A percentile compares a stretch with the other conserved stretches of the same genome.
Conservation (phyloP, 2,329 filamentous ascomycete species). For the Zasmidium cellare region DNA sequence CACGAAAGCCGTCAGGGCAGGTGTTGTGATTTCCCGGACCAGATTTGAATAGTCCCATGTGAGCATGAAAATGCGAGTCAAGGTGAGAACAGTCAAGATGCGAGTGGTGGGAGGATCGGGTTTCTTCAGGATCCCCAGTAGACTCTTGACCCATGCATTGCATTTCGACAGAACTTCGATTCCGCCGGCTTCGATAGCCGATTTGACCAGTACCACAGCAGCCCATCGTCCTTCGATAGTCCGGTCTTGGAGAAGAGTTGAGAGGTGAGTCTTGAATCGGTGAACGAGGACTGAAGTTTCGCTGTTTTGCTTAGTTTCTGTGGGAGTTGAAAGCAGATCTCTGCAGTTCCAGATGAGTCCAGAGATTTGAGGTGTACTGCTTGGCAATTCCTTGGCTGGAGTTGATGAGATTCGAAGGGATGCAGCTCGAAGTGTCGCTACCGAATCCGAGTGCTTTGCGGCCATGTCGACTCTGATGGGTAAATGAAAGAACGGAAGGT, state of each 20-base stretch:
- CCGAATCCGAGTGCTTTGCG: slow-evolving; percentile 36
- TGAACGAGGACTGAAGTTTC: slow-evolving; percentile 73
- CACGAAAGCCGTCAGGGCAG: slow-evolving; percentile 73
- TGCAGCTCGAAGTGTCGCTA: slow-evolving; percentile 55
- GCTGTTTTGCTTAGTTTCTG: slow-evolving; percentile 58
- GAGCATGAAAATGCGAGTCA: slow-evolving; percentile 81
- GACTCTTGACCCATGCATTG: slow-evolving; percentile 73
- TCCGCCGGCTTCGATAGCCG: slow-evolving; percentile 76
- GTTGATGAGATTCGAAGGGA: slow-evolving; percentile 71
- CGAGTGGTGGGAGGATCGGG: slow-evolving; percentile 74
- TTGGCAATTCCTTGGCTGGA: slow-evolving; percentile 70
- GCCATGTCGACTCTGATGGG: too few species aligned
- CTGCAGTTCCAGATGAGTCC: slow-evolving; percentile 55
- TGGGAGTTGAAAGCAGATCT: slow-evolving; percentile 62
- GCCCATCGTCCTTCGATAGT: slow-evolving; percentile 73
- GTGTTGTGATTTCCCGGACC: slow-evolving; percentile 83
- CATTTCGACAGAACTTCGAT: slow-evolving; percentile 76
- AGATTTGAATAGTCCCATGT: slow-evolving; percentile 81
- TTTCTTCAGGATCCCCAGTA: slow-evolving; percentile 77
- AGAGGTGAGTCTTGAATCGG: slow-evolving; percentile 77
- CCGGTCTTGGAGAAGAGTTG: slow-evolving; percentile 74
- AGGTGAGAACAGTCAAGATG: slow-evolving; percentile 71
- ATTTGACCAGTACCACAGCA: slow-evolving; percentile 76
- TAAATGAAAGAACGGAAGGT: background rate
- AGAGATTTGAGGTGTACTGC: slow-evolving; percentile 68